Conservation (phyloP, 2,329 filamentous ascomycete genomes). For the Aspergillus pseudotamarii region DNA sequence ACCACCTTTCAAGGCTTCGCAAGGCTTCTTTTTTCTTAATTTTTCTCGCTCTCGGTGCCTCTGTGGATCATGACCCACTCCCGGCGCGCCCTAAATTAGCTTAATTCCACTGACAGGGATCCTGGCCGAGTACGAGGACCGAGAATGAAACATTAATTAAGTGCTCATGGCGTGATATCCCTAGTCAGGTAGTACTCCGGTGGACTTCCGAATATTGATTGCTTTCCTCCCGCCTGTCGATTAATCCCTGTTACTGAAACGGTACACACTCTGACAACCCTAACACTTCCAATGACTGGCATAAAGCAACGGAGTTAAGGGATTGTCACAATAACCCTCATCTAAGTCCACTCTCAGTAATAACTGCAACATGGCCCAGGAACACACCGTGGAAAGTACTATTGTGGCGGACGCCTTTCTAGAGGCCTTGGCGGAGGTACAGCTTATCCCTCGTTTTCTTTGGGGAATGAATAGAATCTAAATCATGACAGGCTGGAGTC, state of each 20-base stretch:
- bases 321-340: background rate
- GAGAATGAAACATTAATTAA: background rate
- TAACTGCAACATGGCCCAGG: background rate
- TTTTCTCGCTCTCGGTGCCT: background rate
- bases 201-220: background rate
- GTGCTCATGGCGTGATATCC: background rate
- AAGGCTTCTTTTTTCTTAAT: background rate
- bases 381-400: background rate
- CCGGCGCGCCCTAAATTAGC: background rate
- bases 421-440: background rate
- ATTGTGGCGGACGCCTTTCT: background rate
- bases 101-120: background rate
- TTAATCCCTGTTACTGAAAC: background rate
- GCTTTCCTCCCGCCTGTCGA: background rate
- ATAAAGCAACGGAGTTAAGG: background rate
- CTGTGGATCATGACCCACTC: background rate
- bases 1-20: background rate
- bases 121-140: background rate
- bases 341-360: background rate
- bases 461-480: background rate
- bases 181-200: background rate
- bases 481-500: constrained; percentile 7
- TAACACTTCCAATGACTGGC: background rate
- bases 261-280: background rate
- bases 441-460: background rate